Evolutionary conservation across 75 land plant genomes (phyloP).

Genomic region (Selaginella moellendorffii): DNA sequence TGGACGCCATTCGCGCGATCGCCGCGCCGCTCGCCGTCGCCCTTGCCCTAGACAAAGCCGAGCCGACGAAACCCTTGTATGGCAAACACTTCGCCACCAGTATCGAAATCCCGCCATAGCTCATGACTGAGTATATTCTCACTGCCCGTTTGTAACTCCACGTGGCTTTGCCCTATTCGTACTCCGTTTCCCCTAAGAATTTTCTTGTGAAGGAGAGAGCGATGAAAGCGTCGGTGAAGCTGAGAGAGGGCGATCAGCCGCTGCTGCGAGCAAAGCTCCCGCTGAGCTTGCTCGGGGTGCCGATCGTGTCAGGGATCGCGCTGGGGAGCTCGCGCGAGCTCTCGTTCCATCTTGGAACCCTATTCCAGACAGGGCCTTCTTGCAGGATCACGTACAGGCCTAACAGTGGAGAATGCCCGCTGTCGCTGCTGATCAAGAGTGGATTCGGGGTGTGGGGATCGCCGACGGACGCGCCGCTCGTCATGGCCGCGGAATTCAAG

Average conservation of each 20-base stretch:
- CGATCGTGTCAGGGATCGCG: conserved; percentile 49
- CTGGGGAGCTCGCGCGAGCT: conserved; percentile 55
- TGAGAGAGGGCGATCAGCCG: conserved; percentile 49
- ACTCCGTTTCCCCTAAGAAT: too few species aligned
- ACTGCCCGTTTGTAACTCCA: too few species aligned
- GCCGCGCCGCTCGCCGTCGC: too few species aligned
- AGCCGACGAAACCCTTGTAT: too few species aligned
- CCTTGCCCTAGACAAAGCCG: too few species aligned
- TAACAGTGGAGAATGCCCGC: conserved; percentile 49
- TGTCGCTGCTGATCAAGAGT: conserved; percentile 49
- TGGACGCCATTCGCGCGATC: background rate
- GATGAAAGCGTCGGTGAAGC: conserved; percentile 78
- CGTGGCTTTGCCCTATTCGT: too few species aligned
- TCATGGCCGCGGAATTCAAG: conserved; percentile 65
- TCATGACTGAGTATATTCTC: too few species aligned
- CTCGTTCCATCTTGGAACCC: conserved; percentile 42
- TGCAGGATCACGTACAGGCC: conserved; percentile 62
- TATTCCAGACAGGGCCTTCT: conserved; percentile 60
- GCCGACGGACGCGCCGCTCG: conserved; percentile 41
- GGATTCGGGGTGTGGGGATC: conserved; percentile 71
- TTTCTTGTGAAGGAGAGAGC: too few species aligned
- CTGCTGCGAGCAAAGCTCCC: conserved; percentile 72
- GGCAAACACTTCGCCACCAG: too few species aligned
- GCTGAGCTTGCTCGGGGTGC: conserved; percentile 39
- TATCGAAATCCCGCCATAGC: too few species aligned